These are phyloP conservation scores for Pseudozyma sp. DNA, from an alignment of 1,284 basidiomycete genomes.

Conservation along the genomic window DNA sequence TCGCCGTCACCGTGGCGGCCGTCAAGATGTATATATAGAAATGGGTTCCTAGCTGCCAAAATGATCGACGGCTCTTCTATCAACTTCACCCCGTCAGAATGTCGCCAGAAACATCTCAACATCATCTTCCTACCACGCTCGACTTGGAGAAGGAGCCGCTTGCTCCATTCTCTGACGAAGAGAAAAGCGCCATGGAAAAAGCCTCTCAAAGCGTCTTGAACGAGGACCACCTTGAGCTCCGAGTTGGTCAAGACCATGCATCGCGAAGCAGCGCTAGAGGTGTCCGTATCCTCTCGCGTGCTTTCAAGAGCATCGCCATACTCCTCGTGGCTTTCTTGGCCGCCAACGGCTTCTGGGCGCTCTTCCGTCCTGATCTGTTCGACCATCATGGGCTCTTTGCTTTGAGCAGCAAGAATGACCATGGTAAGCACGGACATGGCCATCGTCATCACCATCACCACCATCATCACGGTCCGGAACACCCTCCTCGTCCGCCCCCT, in stretches of 20 bases:
- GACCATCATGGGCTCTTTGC: constrained; percentile 17
- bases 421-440: background rate
- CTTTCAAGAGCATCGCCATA: constrained; percentile 21
- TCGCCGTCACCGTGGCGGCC: too few species aligned
- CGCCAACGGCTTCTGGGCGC: constrained; percentile 37
- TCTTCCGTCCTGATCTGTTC: constrained; percentile 35
- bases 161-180: background rate
- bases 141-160: constrained; percentile 26
- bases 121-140: constrained; percentile 5
- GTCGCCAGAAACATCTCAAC: background rate
- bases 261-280: background rate
- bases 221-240: constrained; percentile 30
- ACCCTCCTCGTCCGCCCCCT: constrained; percentile 16
- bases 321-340: constrained; percentile 31
- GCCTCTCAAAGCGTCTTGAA: constrained; percentile 15
- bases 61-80: too few species aligned
- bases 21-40: too few species aligned
- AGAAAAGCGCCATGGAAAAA: constrained; percentile 6
- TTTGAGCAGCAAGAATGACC: background rate
- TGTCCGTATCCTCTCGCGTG: constrained; percentile 16
- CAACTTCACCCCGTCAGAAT: background rate
- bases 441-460: constrained; percentile 13
- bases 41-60: too few species aligned
- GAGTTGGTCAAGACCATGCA: constrained; percentile 12
- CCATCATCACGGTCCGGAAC: constrained; percentile 10